Percentiles rank a stretch among this genome's conserved stretches.
These are phyloP conservation scores for Botrytis porri DNA, from an alignment of 2,329 filamentous ascomycete species.

Conservation along the genomic window DNA sequence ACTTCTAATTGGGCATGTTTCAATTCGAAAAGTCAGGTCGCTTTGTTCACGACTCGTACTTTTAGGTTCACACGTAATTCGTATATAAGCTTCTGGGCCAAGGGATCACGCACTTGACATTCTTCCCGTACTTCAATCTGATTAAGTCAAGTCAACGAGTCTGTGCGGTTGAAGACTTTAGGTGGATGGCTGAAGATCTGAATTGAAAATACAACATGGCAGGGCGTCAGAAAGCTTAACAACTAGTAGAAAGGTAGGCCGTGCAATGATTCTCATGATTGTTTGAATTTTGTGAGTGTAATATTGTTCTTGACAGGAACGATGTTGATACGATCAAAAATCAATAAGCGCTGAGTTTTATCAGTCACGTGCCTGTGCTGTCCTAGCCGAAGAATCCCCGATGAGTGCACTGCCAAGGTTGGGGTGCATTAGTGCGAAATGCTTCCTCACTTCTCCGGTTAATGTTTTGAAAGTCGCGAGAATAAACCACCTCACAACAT, in stretches of 20 bases:
- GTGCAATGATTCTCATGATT: not conserved
- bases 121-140: not conserved
- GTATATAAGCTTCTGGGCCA: not conserved
- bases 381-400: not conserved
- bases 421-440: slow-evolving; percentile 3
- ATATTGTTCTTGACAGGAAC: not conserved
- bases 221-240: not conserved
- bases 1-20: not conserved
- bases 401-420: not conserved
- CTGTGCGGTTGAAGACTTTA: not conserved
- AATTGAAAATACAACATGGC: not conserved
- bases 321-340: not conserved
- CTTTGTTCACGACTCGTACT: not conserved
- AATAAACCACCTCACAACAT: not conserved
- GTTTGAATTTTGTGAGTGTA: not conserved
- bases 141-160: not conserved
- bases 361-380: no score
- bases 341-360: not conserved
- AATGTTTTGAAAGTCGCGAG: not conserved
- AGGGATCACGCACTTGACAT: not conserved
- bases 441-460: not conserved
- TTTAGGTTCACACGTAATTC: not conserved
- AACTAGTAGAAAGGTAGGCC: not conserved
- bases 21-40: not conserved
- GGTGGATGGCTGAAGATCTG: not conserved